Conservation (phyloP, 768 basidiomycete genomes). For the Boletus patriciae region DNA sequence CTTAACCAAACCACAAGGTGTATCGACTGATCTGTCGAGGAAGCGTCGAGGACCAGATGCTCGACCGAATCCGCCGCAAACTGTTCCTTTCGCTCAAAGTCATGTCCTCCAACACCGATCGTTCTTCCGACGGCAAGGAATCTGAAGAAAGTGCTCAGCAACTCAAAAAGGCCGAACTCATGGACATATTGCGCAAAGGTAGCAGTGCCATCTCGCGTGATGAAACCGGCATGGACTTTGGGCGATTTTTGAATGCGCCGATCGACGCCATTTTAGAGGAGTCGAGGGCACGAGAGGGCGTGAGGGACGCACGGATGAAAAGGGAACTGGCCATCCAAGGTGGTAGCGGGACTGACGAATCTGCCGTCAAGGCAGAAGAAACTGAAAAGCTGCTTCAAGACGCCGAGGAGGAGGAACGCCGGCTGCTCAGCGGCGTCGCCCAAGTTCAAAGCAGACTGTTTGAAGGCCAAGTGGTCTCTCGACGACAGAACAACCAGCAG, state of each 20-base stretch:
- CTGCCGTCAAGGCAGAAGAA: slow-evolving; percentile 18
- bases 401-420: slow-evolving; percentile 55
- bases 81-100: slow-evolving; percentile 65
- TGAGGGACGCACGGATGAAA: slow-evolving; percentile 47
- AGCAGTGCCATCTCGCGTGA: slow-evolving; percentile 51
- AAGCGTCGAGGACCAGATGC: slow-evolving; percentile 76
- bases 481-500: slow-evolving; percentile 38
- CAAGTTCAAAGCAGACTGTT: slow-evolving; percentile 59
- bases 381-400: slow-evolving; percentile 36
- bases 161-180: slow-evolving; percentile 46
- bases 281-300: slow-evolving; percentile 44
- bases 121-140: slow-evolving; percentile 18
- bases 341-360: neutral
- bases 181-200: slow-evolving; percentile 57
- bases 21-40: slow-evolving; percentile 68
- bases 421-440: slow-evolving; percentile 53
- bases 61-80: slow-evolving; percentile 69
- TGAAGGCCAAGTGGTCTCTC: slow-evolving; percentile 47
- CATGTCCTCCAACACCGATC: slow-evolving; percentile 44
- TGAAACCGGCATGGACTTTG: slow-evolving; percentile 42
- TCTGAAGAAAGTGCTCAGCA: slow-evolving; percentile 29
- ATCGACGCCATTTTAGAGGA: slow-evolving; percentile 46
- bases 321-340: slow-evolving; percentile 33
- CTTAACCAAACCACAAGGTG: slow-evolving; percentile 41
- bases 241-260: slow-evolving; percentile 44